These are phyloP conservation scores for Neoascochyta sp. DNA, from an alignment of 2,329 filamentous ascomycete genomes.

Conservation along the genomic window DNA sequence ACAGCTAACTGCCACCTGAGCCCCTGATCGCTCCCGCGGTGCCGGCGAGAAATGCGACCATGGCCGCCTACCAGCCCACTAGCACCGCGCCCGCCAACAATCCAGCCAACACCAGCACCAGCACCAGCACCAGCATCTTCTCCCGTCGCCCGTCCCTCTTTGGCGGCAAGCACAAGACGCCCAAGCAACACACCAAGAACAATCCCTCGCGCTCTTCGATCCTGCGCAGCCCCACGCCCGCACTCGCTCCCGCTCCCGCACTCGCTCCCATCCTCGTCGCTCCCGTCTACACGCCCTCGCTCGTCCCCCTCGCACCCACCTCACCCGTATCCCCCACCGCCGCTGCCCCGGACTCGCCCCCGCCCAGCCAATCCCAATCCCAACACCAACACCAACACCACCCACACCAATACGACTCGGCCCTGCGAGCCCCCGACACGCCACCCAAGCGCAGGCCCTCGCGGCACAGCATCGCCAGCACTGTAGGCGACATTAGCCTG, in stretches of 20 bases:
- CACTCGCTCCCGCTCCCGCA: conserved; percentile 1
- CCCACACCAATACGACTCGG: conserved; percentile 23
- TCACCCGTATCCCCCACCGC: background rate
- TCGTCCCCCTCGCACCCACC: conserved; percentile 5
- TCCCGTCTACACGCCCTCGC: conserved; percentile 1
- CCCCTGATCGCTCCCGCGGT: background rate
- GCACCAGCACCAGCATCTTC: conserved; percentile 18
- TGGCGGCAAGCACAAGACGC: conserved; percentile 18
- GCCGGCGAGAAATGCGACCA: conserved; percentile 2
- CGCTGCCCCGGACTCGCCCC: conserved; percentile 4
- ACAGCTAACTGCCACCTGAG: background rate
- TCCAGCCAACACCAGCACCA: background rate
- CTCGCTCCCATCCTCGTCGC: conserved; percentile 1
- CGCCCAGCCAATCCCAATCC: conserved; percentile 11
- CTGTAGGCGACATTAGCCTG: conserved; percentile 38
- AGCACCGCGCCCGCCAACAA: no score
- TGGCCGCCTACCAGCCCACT: conserved; percentile 9
- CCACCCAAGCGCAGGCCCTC: conserved; percentile 28
- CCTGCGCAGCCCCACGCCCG: conserved; percentile 4
- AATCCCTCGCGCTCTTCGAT: conserved; percentile 8
- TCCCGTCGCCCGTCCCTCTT: conserved; percentile 33
- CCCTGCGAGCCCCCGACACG: conserved; percentile 17
- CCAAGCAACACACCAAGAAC: no score
- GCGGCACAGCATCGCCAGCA: conserved; percentile 34
- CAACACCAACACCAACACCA: no score